phyloP scores from a whole-genome alignment of 441 rosid genomes.

The Syzygium syzygioides region DNA sequence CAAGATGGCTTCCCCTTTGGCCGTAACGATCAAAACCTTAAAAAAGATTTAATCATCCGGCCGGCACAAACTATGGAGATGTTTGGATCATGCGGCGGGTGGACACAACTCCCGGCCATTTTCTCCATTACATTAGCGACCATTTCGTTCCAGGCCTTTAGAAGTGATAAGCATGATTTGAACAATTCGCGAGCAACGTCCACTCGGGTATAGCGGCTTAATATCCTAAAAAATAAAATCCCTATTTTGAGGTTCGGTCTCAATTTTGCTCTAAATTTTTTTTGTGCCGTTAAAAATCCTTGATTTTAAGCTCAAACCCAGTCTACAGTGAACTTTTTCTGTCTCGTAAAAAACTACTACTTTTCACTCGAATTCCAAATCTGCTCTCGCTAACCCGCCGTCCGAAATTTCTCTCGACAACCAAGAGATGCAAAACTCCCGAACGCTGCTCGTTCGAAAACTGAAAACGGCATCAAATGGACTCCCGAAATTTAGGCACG shows the following conservation, averaged over 20 bases:
- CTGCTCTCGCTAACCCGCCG: too few species aligned
- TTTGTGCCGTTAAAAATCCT: too few species aligned
- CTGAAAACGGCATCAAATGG: neutral
- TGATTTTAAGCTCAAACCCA: too few species aligned
- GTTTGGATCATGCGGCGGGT: neutral
- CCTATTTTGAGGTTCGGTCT: too few species aligned
- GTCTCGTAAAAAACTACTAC: too few species aligned
- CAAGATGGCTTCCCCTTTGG: neutral
- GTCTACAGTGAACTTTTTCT: too few species aligned
- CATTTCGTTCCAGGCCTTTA: rapidly evolving
- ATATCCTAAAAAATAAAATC: too few species aligned
- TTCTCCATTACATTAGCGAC: neutral
- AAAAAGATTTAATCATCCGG: neutral
- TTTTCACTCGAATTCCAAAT: too few species aligned
- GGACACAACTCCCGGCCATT: neutral
- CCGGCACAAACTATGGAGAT: neutral
- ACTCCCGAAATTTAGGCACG: neutral
- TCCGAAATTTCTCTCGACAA: too few species aligned
- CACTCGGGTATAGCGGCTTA: neutral
- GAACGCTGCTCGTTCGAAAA: too few species aligned
- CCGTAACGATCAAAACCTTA: neutral
- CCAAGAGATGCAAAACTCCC: too few species aligned
- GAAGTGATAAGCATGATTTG: neutral
- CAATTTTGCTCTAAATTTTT: too few species aligned
- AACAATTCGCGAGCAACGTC: neutral